Base-by-base conservation (phyloP, 495 filamentous ascomycete species). In the Aspergillus saccharolyticus region DNA sequence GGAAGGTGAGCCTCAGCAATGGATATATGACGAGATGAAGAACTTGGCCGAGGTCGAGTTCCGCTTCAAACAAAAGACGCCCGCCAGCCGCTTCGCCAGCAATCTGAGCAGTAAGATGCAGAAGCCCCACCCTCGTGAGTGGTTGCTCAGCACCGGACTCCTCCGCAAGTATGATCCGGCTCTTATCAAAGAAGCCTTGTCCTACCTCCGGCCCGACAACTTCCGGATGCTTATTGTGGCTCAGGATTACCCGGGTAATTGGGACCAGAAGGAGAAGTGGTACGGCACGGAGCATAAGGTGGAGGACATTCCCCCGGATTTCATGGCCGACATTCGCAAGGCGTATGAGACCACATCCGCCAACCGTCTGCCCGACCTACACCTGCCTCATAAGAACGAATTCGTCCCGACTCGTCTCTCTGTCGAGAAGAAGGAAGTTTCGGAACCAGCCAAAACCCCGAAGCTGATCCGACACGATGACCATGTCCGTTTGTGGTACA, bases 381-480 rank as follows among this genome's bases (percentile, higher is more conserved):
- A 95, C 67, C 83, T 97, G 56, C 94, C 94, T 1, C 90, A 95
- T 64, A 86, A 83, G 70, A 99, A 99, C 71, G 89, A 96, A 70
- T 99, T 99, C 60, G 93, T 99, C 53, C 95, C 94, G 15, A 94
- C 89, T 16, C 86, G 92, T 59, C 80, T 99, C 10, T 89, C 94
- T 20, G 94, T 99, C 1, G 91, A 97, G 70, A 96, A 92, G 75
- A 96, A 90, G 70, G 90, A 94, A 39, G 81, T 90, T 20, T 77
- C 84, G 50, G 82, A 88, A 63, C 88, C 90, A 14, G 74, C 83
- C 4, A 83, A 88, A 56, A 78, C 84, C 16, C 94, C 94, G 1
- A 88, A 85, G 63, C 82, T 99, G 33, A 88, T 99, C 57, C 87
- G 93, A 59, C 90, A 95, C 64, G 94, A 96, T 60, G 82, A 88